A percentile compares a stretch with the other conserved stretches of the same genome.
Conservation (phyloP, 73 alveolate species). For the Tetrahymena malaccensis region DNA sequence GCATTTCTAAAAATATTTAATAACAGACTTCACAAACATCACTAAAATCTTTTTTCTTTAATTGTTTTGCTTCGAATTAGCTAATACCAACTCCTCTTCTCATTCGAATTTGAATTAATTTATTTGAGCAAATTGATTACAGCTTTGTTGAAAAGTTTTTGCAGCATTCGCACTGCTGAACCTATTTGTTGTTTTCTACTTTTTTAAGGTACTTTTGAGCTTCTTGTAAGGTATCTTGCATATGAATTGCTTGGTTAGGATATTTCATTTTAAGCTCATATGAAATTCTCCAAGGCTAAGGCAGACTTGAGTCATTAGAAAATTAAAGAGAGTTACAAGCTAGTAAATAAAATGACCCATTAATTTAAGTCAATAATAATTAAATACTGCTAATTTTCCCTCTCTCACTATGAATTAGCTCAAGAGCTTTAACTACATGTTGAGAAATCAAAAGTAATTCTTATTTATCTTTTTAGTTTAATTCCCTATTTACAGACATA, state of each 20-base stretch:
- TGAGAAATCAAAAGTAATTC: neutral
- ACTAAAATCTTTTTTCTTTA: neutral
- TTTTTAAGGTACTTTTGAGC: neutral
- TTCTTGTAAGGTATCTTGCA: neutral
- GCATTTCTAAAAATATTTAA: neutral
- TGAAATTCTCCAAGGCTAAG: neutral
- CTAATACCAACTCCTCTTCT: neutral
- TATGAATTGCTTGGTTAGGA: neutral
- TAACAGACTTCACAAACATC: neutral
- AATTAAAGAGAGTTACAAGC: neutral
- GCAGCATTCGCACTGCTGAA: neutral
- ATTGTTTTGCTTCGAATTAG: neutral
- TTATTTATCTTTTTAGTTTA: neutral
- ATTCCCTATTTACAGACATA: neutral
- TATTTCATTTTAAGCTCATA: neutral
- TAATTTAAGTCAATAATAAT: neutral
- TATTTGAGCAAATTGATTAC: neutral
- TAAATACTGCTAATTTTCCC: neutral
- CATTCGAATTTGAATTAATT: neutral
- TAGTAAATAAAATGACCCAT: neutral
- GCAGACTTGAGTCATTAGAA: neutral
- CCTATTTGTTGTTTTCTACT: neutral
- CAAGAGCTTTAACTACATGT: neutral
- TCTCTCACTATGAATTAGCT: neutral
- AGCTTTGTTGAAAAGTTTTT: neutral